These are phyloP conservation scores for Suhomyces emberorum DNA, from an alignment of 805 yeast genomes.

Conservation along the genomic window DNA sequence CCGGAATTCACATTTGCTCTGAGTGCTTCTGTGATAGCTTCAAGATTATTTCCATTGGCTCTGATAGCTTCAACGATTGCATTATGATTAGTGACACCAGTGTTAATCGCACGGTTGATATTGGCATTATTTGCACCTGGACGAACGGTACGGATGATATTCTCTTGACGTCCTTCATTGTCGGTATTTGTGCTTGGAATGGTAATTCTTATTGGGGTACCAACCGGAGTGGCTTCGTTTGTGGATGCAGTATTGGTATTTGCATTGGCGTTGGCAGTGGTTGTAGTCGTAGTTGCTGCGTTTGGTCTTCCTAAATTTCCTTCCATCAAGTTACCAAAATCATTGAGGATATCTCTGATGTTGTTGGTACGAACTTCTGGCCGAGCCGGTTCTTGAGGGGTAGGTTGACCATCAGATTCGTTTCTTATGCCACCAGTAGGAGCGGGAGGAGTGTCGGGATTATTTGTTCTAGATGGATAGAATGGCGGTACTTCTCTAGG, in stretches of 20 bases:
- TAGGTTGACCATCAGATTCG: not conserved
- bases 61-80: not conserved
- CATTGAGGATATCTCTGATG: constrained; percentile 19
- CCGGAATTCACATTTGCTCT: too few relatives aligned
- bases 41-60: not conserved
- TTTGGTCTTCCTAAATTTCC: constrained; percentile 4
- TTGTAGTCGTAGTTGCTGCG: not conserved
- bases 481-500: not conserved
- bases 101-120: too few relatives aligned
- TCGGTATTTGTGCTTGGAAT: not conserved
- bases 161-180: too few relatives aligned
- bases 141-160: too few relatives aligned
- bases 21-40: constrained; percentile 2
- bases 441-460: not conserved
- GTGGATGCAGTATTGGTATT: not conserved
- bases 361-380: not conserved
- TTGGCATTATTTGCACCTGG: not conserved
- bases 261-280: not conserved
- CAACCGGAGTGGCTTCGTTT: not conserved
- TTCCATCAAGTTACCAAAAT: constrained; percentile 22
- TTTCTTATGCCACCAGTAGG: not conserved
- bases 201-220: not conserved
- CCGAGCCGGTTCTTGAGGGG: not conserved
- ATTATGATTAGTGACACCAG: too few relatives aligned
- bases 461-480: not conserved